Conservation (phyloP, 2,329 filamentous ascomycete species). For the Xylariales sp. region DNA sequence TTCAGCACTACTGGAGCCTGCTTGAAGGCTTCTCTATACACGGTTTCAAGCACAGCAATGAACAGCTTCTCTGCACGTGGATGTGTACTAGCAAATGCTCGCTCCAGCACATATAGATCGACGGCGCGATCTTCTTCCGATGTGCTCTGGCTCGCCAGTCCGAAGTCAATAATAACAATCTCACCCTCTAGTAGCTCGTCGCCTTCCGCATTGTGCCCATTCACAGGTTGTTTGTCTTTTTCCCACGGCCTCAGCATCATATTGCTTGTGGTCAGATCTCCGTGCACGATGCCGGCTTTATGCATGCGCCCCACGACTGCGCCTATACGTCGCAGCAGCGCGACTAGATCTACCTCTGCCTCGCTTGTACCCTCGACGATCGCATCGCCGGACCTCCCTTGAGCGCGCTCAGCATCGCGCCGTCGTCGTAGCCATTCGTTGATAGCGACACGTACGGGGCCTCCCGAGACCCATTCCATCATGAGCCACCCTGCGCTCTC, state of each 20-base stretch:
- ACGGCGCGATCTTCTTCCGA: conserved; percentile 95
- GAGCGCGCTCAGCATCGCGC: conserved; percentile 49
- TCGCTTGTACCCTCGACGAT: conserved; percentile 49
- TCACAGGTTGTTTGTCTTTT: conserved; percentile 37
- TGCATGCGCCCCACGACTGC: conserved; percentile 80
- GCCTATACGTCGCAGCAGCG: conserved; percentile 78
- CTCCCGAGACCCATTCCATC: conserved; percentile 86
- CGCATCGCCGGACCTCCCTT: conserved; percentile 46
- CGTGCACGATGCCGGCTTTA: conserved; percentile 87
- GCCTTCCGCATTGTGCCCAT: conserved; percentile 32
- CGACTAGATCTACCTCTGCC: conserved; percentile 64
- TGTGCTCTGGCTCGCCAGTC: conserved; percentile 81
- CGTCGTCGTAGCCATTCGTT: conserved; percentile 73
- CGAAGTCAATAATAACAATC: conserved; percentile 93
- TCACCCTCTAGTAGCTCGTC: conserved; percentile 69
- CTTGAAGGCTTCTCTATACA: conserved; percentile 80
- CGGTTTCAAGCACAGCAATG: conserved; percentile 72
- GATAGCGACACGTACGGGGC: conserved; percentile 75
- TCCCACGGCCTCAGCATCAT: conserved; percentile 77
- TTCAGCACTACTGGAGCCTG: conserved; percentile 79
- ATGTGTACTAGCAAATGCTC: conserved; percentile 95
- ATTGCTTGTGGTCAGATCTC: conserved; percentile 97
- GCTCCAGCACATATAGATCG: conserved; percentile 93
- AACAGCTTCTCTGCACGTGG: conserved; percentile 85
- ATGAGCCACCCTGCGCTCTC: conserved; percentile 77